Evolutionary conservation across 1,284 basidiomycete species (phyloP).

Genomic region (Rhodotorula sp.): DNA sequence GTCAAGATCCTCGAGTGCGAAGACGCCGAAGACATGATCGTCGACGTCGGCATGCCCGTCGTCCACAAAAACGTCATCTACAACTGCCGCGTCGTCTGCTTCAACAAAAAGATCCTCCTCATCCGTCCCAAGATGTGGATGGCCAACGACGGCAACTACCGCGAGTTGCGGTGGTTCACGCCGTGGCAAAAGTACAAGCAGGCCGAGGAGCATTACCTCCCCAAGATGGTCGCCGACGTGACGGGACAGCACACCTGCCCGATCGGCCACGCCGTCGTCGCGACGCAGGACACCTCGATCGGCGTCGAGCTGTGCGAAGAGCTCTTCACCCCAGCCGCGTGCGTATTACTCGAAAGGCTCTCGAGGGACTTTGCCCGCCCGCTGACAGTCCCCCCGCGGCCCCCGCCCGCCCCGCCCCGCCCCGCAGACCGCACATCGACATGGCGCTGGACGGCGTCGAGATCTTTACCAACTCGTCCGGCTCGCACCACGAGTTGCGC

Average conservation of each 20-base stretch:
- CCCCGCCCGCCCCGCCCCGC: no score
- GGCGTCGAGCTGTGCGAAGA: slow-evolving; percentile 97
- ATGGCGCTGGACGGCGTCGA: slow-evolving; percentile 98
- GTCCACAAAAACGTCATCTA: slow-evolving; percentile 96
- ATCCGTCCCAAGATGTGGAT: slow-evolving; percentile 99
- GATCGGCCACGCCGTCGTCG: slow-evolving; percentile 91
- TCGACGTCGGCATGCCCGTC: slow-evolving; percentile 95
- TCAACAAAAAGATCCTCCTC: slow-evolving; percentile 80
- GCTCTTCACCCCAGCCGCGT: slow-evolving; percentile 94
- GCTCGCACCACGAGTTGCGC: slow-evolving; percentile 94
- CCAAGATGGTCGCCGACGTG: slow-evolving; percentile 77
- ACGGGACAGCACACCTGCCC: slow-evolving; percentile 86
- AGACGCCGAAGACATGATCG: slow-evolving; percentile 73
- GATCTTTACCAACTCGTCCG: slow-evolving; percentile 97
- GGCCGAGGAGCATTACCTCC: slow-evolving; percentile 85
- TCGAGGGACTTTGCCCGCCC: no score
- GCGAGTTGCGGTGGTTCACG: slow-evolving; percentile 93
- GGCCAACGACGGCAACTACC: slow-evolving; percentile 97
- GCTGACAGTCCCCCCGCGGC: background rate
- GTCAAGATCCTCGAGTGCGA: slow-evolving; percentile 79
- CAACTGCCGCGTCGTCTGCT: slow-evolving; percentile 89
- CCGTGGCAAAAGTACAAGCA: slow-evolving; percentile 88
- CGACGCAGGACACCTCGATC: slow-evolving; percentile 91
- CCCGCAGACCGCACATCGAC: slow-evolving; percentile 79
- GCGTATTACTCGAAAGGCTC: no score